Conservation (phyloP, 306 rosid species). For the Hippophae tibetana region DNA sequence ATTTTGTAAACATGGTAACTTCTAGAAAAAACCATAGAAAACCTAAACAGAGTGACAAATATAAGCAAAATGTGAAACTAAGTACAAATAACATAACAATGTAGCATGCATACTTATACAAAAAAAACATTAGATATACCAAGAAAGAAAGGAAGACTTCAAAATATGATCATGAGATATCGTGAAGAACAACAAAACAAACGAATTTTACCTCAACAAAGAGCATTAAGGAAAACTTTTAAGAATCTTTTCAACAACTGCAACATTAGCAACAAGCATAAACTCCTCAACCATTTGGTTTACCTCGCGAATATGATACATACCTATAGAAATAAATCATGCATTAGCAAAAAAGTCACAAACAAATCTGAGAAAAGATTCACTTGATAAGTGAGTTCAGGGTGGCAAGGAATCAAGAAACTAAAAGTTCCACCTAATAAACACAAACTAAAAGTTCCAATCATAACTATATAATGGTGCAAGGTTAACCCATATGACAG, state of each 20-base stretch:
- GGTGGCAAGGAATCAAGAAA: too few species aligned
- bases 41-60: too few species aligned
- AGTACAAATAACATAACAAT: too few species aligned
- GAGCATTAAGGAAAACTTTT: conserved; percentile 63
- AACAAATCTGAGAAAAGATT: background rate
- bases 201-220: conserved; percentile 51
- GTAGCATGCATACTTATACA: too few species aligned
- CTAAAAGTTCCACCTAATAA: too few species aligned
- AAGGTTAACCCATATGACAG: conserved; percentile 82
- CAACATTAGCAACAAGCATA: conserved; percentile 96
- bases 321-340: conserved; percentile 46
- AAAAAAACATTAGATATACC: too few species aligned
- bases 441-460: background rate
- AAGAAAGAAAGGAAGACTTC: background rate
- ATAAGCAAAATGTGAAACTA: too few species aligned
- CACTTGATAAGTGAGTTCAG: too few species aligned
- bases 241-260: conserved; percentile 82
- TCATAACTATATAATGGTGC: conserved; percentile 1
- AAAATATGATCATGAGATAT: background rate
- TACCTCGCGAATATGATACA: conserved; percentile 96
- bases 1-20: too few species aligned
- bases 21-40: too few species aligned
- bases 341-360: background rate
- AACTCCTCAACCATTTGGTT: conserved; percentile 99
- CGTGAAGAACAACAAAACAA: conserved; percentile 12